These are phyloP conservation scores for Penicillium turbatum DNA, from an alignment of 495 filamentous ascomycete genomes.

Conservation along the genomic window DNA sequence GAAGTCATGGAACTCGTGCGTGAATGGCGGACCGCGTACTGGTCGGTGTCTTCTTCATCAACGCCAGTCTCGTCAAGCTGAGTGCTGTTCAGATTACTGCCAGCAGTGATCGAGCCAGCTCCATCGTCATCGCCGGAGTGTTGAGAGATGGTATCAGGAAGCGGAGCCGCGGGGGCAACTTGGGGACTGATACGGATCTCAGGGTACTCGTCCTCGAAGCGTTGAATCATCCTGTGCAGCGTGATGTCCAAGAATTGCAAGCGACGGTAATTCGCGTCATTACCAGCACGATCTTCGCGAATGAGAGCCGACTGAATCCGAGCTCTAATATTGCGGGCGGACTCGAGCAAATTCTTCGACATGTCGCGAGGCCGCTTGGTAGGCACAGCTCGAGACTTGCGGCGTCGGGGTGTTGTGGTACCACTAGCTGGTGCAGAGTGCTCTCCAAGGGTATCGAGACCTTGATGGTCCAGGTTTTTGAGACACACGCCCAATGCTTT, in stretches of 20 bases:
- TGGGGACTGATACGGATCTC: constrained; percentile 62
- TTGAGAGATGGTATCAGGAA: constrained; percentile 35
- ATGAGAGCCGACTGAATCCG: constrained; percentile 80
- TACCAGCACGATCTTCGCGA: constrained; percentile 64
- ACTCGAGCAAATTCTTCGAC: constrained; percentile 80
- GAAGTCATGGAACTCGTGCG: constrained; percentile 76
- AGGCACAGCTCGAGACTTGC: constrained; percentile 38
- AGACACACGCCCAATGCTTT: constrained; percentile 90
- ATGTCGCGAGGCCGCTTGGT: constrained; percentile 78
- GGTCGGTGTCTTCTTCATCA: constrained; percentile 46
- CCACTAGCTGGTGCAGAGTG: constrained; percentile 46
- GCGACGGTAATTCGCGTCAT: constrained; percentile 70
- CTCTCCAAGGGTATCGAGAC: constrained; percentile 32
- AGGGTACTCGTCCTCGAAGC: constrained; percentile 94
- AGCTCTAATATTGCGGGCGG: constrained; percentile 80
- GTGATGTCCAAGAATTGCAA: constrained; percentile 89
- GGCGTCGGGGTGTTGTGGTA: constrained; percentile 49
- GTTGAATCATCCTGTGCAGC: constrained; percentile 81
- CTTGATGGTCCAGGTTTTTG: constrained; percentile 55
- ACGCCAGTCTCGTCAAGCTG: constrained; percentile 38
- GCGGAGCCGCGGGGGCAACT: constrained; percentile 12
- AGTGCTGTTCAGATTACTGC: constrained; percentile 27
- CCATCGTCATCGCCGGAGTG: constrained; percentile 42
- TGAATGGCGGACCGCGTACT: constrained; percentile 51
- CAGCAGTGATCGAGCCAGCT: constrained; percentile 31